Percentiles rank a stretch among this genome's conserved stretches.
Evolutionary conservation across 225 moss, liverwort and hornwort species (phyloP).

Genomic region (Physcomitrellopsis africana): DNA sequence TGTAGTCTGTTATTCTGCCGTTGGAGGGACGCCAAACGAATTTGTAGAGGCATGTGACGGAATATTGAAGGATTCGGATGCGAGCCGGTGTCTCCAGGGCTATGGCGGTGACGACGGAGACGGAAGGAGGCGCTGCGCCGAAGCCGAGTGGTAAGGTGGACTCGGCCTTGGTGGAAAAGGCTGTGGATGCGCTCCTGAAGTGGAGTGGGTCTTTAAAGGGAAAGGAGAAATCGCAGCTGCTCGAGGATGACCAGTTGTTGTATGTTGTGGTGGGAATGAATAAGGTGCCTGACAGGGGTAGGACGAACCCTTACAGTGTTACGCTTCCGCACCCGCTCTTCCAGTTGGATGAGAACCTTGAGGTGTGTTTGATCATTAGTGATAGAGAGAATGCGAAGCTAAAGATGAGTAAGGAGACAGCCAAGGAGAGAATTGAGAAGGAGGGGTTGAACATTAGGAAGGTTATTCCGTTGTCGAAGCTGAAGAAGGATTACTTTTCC

Average conservation of each 20-base stretch:
- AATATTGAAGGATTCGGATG: too few species aligned
- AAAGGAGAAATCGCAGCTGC: conserved; percentile 58
- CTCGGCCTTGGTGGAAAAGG: conserved; percentile 6
- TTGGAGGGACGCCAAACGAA: too few species aligned
- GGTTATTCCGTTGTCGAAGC: conserved; percentile 65
- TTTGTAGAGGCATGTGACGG: too few species aligned
- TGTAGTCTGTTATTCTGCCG: too few species aligned
- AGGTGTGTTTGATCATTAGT: conserved; percentile 72
- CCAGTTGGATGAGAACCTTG: conserved; percentile 52
- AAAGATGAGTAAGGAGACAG: conserved; percentile 62
- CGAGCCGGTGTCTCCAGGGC: too few species aligned
- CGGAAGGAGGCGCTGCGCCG: too few species aligned
- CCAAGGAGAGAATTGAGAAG: conserved; percentile 59
- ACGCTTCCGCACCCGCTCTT: conserved; percentile 68
- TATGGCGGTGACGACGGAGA: too few species aligned
- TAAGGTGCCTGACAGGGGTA: conserved; percentile 57
- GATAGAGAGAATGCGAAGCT: conserved; percentile 50
- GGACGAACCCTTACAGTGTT: conserved; percentile 68
- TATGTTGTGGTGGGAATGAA: conserved; percentile 76
- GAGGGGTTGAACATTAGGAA: conserved; percentile 42
- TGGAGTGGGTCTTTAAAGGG: conserved; percentile 64
- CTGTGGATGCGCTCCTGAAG: conserved; percentile 72
- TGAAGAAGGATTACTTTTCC: conserved; percentile 67
- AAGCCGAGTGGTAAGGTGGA: too few species aligned
- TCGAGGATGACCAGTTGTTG: conserved; percentile 76